These are phyloP conservation scores for Aspergillus ruber DNA, from an alignment of 2,329 filamentous ascomycete genomes.

Conservation along the genomic window DNA sequence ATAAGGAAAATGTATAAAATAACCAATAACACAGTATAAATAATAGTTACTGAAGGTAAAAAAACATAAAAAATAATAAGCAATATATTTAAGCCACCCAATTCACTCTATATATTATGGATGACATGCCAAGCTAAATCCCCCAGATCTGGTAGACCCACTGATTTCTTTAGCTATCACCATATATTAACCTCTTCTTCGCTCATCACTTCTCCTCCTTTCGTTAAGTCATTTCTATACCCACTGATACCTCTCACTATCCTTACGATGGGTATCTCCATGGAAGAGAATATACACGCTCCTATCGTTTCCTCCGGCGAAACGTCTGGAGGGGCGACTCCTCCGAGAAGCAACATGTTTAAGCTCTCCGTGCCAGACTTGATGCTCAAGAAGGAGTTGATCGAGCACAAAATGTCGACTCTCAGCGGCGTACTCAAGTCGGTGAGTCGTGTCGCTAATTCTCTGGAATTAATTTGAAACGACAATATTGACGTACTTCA, in stretches of 20 bases:
- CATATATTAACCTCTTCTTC: not conserved
- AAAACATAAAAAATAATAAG: too few species aligned
- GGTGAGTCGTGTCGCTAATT: slow-evolving; percentile 45
- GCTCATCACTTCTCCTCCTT: not conserved
- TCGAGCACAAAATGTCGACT: slow-evolving; percentile 82
- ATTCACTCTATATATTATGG: not conserved
- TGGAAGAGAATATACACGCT: slow-evolving; percentile 60
- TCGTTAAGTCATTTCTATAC: not conserved
- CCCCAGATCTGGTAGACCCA: slow-evolving; percentile 1
- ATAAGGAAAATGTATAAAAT: too few species aligned
- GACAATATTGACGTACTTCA: slow-evolving; percentile 34
- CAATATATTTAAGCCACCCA: too few species aligned
- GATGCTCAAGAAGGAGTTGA: slow-evolving; percentile 72
- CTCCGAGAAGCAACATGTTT: slow-evolving; percentile 50
- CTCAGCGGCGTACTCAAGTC: slow-evolving; percentile 82
- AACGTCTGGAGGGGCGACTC: slow-evolving; percentile 48
- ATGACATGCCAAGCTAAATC: not conserved
- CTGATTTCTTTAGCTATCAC: not conserved
- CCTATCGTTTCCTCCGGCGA: slow-evolving; percentile 74
- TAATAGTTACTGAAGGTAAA: too few species aligned
- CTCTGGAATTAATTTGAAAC: slow-evolving; percentile 1
- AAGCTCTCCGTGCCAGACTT: slow-evolving; percentile 71
- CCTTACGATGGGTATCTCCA: slow-evolving; percentile 48
- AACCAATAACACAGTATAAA: too few species aligned
- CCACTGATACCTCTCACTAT: slow-evolving; percentile 7